Percentiles rank a stretch among this genome's conserved stretches.
These are phyloP conservation scores for Aspergillus asperescens DNA, from an alignment of 495 filamentous ascomycete genomes.

Conservation along the genomic window DNA sequence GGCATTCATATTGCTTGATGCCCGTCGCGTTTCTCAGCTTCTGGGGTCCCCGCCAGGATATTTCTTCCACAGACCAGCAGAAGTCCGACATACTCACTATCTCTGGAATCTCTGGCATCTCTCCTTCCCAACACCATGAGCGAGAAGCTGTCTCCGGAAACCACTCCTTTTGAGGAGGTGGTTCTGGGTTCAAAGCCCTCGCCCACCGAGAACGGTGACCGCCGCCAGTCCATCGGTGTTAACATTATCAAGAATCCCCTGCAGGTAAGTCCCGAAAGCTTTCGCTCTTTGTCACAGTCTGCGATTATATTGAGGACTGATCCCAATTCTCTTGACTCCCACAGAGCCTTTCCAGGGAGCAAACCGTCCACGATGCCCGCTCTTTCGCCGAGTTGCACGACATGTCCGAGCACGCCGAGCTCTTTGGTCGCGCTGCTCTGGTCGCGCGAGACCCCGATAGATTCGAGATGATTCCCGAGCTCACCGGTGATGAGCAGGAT, in stretches of 20 bases:
- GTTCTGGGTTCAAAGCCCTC: background rate
- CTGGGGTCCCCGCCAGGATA: background rate
- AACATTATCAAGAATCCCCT: conserved; percentile 40
- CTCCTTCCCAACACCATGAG: background rate
- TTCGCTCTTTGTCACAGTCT: background rate
- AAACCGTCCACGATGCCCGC: conserved; percentile 32
- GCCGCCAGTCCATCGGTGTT: background rate
- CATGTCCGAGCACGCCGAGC: conserved; percentile 38
- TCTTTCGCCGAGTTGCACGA: conserved; percentile 33
- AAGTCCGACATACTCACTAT: background rate
- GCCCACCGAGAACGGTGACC: background rate
- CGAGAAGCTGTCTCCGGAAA: background rate
- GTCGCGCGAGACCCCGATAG: conserved; percentile 26
- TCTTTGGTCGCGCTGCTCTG: conserved; percentile 40
- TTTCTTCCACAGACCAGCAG: background rate
- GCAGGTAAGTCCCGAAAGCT: conserved; percentile 25
- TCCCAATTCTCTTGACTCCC: background rate
- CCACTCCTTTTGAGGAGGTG: background rate
- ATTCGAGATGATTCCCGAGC: conserved; percentile 18
- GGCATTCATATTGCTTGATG: background rate
- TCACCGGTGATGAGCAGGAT: conserved; percentile 19
- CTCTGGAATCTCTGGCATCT: background rate
- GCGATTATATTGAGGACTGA: background rate
- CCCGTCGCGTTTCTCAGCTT: background rate
- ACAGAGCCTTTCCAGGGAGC: conserved; percentile 31